Conservation (phyloP, 2,329 filamentous ascomycete species). For the Juglanconis sp. region DNA sequence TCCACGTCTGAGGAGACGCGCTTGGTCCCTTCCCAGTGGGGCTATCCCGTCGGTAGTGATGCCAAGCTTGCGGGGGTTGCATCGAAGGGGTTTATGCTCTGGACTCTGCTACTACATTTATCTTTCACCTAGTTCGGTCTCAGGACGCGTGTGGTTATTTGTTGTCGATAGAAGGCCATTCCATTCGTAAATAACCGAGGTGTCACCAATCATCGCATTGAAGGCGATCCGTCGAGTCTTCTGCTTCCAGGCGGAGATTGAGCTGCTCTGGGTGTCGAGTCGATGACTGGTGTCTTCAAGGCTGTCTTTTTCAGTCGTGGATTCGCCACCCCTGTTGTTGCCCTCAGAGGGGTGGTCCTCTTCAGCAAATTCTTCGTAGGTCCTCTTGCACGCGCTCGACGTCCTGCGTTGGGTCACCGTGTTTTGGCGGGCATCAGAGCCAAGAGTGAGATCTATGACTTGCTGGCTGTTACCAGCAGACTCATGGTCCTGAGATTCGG, state of each 20-base stretch:
- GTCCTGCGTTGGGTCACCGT: neutral
- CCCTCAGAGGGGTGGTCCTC: neutral
- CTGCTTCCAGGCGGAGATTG: conserved; percentile 26
- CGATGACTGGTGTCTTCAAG: conserved; percentile 6
- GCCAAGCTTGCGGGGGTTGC: conserved; percentile 3
- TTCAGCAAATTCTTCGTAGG: neutral
- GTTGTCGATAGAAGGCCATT: conserved; percentile 35
- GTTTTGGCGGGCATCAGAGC: neutral
- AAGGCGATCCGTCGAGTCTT: conserved; percentile 31
- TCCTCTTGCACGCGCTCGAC: neutral
- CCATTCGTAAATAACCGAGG: conserved; percentile 18
- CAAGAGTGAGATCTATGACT: conserved; percentile 10
- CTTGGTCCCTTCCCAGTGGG: neutral
- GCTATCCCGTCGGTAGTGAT: neutral
- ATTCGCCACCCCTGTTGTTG: neutral
- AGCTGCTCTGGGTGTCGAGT: conserved; percentile 30
- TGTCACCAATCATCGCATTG: conserved; percentile 26
- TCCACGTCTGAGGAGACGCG: no score
- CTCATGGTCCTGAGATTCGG: no score
- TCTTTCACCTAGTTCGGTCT: conserved; percentile 32
- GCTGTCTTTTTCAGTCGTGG: neutral
- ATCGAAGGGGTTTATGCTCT: neutral
- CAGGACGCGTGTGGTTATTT: conserved; percentile 34
- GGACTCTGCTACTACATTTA: neutral
- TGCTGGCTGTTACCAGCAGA: neutral